phyloP scores from a whole-genome alignment of 176 grass and related monocot species.

The bread wheat (Triticum aestivum) region IWGSC_CS_RefSeq_v2.1 NC_057794.1:381818325-381818824 shows the following conservation, averaged over 20 bases:
- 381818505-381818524: not conserved
- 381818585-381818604: not conserved
- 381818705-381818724: no score
- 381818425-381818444: not conserved
- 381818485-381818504: not conserved
- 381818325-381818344: not conserved
- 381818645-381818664: no score
- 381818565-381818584: not conserved
- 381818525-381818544: not conserved
- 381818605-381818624: not conserved
- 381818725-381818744: no score
- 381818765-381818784: no score
- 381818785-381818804: no score
- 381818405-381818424: not conserved
- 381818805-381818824: no score
- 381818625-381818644: no score
- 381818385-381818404: constrained; percentile 25
- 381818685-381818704: no score
- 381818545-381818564: not conserved
- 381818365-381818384: not conserved
- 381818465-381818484: not conserved
- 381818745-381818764: no score
- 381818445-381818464: constrained; percentile 36
- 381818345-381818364: not conserved
- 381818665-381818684: no score